Evolutionary conservation across 108 stramenopile species (phyloP).

Genomic region (Fistulifera pelliculosa): DNA sequence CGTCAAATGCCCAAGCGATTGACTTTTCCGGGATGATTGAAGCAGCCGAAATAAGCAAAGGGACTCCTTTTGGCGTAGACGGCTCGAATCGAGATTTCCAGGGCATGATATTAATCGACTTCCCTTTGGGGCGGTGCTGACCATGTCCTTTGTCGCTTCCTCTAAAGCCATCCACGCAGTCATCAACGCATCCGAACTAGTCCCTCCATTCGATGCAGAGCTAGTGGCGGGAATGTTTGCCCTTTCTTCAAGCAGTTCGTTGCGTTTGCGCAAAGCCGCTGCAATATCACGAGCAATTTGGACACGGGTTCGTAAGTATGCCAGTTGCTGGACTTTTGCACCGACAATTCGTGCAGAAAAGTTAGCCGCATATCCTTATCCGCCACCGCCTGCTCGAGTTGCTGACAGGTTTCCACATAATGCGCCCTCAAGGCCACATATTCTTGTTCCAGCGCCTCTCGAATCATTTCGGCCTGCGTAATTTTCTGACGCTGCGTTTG

Average conservation of each 20-base stretch:
- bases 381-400: slow-evolving; percentile 32
- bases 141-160: slow-evolving; percentile 9
- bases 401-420: slow-evolving; percentile 59
- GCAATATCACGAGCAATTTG: slow-evolving; percentile 64
- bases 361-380: slow-evolving; percentile 36
- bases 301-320: slow-evolving; percentile 50
- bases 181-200: slow-evolving; percentile 5
- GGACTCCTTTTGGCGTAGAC: slow-evolving; percentile 65
- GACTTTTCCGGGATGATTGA: slow-evolving; percentile 48
- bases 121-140: not conserved
- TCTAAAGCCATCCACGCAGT: not conserved
- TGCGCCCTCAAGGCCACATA: slow-evolving; percentile 74
- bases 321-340: slow-evolving; percentile 45
- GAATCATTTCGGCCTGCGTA: slow-evolving; percentile 54
- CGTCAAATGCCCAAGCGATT: slow-evolving; percentile 2
- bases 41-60: slow-evolving; percentile 56
- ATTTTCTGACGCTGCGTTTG: slow-evolving; percentile 60
- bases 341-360: slow-evolving; percentile 37
- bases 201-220: not conserved
- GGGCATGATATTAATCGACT: slow-evolving; percentile 49
- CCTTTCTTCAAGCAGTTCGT: slow-evolving; percentile 13
- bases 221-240: slow-evolving; percentile 21
- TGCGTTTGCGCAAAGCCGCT: slow-evolving; percentile 34
- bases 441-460: slow-evolving; percentile 68
- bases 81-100: slow-evolving; percentile 39